A percentile compares a stretch with the other conserved stretches of the same genome.
These are phyloP conservation scores for Rhizopogon vesiculosus DNA, from an alignment of 768 basidiomycete species.

Conservation along the genomic window DNA sequence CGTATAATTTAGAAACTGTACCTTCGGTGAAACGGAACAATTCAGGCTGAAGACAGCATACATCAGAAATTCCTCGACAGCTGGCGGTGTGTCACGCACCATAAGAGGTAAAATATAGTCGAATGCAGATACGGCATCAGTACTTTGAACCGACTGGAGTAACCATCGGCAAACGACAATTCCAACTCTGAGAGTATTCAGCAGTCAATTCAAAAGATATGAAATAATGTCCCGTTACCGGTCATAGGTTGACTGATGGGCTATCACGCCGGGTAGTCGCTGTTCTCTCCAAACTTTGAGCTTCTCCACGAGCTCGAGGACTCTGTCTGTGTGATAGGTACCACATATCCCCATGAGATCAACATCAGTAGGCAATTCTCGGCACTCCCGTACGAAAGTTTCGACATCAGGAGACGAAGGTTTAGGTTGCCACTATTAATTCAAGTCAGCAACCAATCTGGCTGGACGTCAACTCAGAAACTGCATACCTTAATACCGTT, in stretches of 20 bases:
- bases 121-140: slow-evolving; percentile 70
- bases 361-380: slow-evolving; percentile 43
- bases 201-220: not conserved
- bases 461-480: not conserved
- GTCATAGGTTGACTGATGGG: slow-evolving; percentile 85
- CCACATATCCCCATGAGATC: slow-evolving; percentile 78
- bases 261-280: slow-evolving; percentile 68
- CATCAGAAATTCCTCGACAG: not conserved
- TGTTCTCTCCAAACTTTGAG: slow-evolving; percentile 70
- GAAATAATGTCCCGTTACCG: slow-evolving; percentile 36
- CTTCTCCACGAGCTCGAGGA: slow-evolving; percentile 54
- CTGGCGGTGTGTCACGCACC: slow-evolving; percentile 36
- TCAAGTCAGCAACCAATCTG: not conserved
- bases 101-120: slow-evolving; percentile 81
- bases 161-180: slow-evolving; percentile 75
- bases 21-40: slow-evolving; percentile 73
- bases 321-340: slow-evolving; percentile 52
- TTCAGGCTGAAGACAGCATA: slow-evolving; percentile 49
- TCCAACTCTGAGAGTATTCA: slow-evolving; percentile 41
- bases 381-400: slow-evolving; percentile 65
- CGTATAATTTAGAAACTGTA: slow-evolving; percentile 14
- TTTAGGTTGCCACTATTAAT: slow-evolving; percentile 53
- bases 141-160: slow-evolving; percentile 68
- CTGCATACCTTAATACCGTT: slow-evolving; percentile 62
- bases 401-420: slow-evolving; percentile 59